A percentile compares a stretch with the other conserved stretches of the same genome.
Evolutionary conservation across 108 stramenopile species (phyloP).

Genomic region (Cyclotella kingstonii): DNA sequence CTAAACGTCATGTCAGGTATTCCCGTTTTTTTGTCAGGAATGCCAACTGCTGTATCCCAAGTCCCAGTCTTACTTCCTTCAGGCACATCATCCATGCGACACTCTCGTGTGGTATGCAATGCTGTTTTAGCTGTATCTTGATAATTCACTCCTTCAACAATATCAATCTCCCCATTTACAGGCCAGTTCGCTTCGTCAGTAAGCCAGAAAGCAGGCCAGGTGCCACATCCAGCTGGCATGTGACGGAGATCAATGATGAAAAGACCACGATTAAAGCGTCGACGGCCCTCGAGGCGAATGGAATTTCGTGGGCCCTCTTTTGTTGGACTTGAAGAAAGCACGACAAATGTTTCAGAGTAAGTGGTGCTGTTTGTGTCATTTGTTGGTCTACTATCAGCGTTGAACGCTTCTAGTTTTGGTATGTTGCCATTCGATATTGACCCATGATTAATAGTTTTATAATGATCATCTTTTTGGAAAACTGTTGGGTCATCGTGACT

Average conservation of each 20-base stretch:
- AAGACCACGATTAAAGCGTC: conserved; percentile 76
- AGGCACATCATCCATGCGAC: conserved; percentile 54
- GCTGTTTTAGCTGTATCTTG: conserved; percentile 84
- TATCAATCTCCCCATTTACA: conserved; percentile 86
- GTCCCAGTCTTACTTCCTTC: conserved; percentile 70
- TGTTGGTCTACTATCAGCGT: conserved; percentile 24
- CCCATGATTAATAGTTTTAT: too few species aligned
- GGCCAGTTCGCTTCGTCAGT: conserved; percentile 86
- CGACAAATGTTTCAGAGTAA: conserved; percentile 67
- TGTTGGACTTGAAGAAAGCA: conserved; percentile 65
- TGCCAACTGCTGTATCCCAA: conserved; percentile 85
- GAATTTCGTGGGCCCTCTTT: conserved; percentile 72
- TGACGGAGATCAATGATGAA: conserved; percentile 80
- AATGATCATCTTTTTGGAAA: too few species aligned
- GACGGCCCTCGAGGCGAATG: conserved; percentile 72
- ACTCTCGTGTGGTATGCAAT: conserved; percentile 58
- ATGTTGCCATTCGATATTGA: conserved; percentile 1
- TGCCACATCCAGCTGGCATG: conserved; percentile 86
- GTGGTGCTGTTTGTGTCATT: conserved; percentile 5
- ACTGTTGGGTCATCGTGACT: too few species aligned
- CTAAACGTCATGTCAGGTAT: conserved; percentile 62
- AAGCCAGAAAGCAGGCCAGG: conserved; percentile 91
- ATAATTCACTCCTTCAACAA: conserved; percentile 84
- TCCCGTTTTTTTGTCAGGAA: conserved; percentile 73
- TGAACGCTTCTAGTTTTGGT: conserved; percentile 43